phyloP scores from a whole-genome alignment of 1,139 yeast genomes.

The Taiozyma sp. region DNA sequence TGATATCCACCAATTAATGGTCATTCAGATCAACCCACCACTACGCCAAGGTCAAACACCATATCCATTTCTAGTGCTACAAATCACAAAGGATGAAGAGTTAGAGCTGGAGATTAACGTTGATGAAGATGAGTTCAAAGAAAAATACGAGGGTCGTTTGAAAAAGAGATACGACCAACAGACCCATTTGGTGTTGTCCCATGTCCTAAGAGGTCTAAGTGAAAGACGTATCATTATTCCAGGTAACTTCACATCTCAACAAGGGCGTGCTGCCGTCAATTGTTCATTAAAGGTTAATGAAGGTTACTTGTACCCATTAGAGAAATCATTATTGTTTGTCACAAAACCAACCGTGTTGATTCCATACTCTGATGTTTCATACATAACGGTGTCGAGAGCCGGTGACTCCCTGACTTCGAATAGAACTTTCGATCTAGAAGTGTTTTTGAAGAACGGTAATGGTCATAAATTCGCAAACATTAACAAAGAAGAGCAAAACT shows the following conservation, averaged over 20 bases:
- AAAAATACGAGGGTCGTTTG: conserved; percentile 70
- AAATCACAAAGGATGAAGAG: conserved; percentile 85
- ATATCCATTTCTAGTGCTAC: conserved; percentile 87
- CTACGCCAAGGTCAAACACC: conserved; percentile 92
- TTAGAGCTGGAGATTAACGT: conserved; percentile 85
- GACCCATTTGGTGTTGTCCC: conserved; percentile 84
- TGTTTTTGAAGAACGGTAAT: conserved; percentile 58
- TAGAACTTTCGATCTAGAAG: conserved; percentile 89
- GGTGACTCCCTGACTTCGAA: conserved; percentile 77
- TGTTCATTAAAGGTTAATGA: conserved; percentile 95
- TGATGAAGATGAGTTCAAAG: conserved; percentile 74
- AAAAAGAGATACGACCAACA: conserved; percentile 75
- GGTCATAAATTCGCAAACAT: conserved; percentile 86
- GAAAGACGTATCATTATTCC: conserved; percentile 84
- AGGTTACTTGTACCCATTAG: conserved; percentile 87
- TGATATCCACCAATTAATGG: conserved; percentile 81
- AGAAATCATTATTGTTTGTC: conserved; percentile 82
- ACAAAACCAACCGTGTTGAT: conserved; percentile 93
- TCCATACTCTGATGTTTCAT: conserved; percentile 76
- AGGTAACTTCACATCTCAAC: conserved; percentile 72
- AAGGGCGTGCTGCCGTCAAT: conserved; percentile 75
- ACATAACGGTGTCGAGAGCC: conserved; percentile 81
- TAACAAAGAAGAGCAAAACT: conserved; percentile 82
- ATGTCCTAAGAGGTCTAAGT: conserved; percentile 85
- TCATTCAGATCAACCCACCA: conserved; percentile 94